Conservation (phyloP, 2,329 filamentous ascomycete genomes). For the Penicillium sp. region DNA sequence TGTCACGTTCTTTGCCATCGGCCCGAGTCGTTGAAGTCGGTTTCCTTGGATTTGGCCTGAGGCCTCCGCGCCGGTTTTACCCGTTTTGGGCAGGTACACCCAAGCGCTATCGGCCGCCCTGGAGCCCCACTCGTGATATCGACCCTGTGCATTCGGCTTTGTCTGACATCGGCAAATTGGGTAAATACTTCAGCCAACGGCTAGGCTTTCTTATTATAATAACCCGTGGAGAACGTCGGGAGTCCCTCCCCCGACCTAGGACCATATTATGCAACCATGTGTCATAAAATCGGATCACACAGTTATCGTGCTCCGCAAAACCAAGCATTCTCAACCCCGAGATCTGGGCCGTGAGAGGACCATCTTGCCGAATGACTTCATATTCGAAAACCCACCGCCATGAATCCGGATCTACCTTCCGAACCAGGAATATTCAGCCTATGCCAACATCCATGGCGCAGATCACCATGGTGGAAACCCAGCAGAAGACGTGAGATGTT, state of each 20-base stretch:
- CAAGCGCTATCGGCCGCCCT: slow-evolving; percentile 8
- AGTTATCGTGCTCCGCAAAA: not conserved
- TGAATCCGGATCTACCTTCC: slow-evolving; percentile 19
- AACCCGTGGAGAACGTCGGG: not conserved
- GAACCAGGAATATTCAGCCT: slow-evolving; percentile 13
- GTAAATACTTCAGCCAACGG: not conserved
- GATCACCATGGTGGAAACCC: not conserved
- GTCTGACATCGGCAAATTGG: not conserved
- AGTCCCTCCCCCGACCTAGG: not conserved
- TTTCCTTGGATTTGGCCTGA: not conserved
- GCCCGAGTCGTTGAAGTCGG: not conserved
- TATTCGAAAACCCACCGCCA: not conserved
- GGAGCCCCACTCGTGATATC: not conserved
- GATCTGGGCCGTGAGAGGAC: slow-evolving; percentile 4
- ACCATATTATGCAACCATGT: not conserved
- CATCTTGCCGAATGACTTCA: slow-evolving; percentile 10
- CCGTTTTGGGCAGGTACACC: slow-evolving; percentile 23
- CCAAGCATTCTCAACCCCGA: not conserved
- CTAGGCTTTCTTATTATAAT: not conserved
- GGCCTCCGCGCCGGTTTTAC: not conserved
- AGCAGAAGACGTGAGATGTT: not conserved
- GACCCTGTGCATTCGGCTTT: not conserved
- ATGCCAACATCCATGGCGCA: slow-evolving; percentile 7
- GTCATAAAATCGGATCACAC: slow-evolving; percentile 11
- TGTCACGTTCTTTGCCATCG: not conserved